Conservation (phyloP, 2,329 filamentous ascomycete genomes). For the Apiospora aurea region DNA sequence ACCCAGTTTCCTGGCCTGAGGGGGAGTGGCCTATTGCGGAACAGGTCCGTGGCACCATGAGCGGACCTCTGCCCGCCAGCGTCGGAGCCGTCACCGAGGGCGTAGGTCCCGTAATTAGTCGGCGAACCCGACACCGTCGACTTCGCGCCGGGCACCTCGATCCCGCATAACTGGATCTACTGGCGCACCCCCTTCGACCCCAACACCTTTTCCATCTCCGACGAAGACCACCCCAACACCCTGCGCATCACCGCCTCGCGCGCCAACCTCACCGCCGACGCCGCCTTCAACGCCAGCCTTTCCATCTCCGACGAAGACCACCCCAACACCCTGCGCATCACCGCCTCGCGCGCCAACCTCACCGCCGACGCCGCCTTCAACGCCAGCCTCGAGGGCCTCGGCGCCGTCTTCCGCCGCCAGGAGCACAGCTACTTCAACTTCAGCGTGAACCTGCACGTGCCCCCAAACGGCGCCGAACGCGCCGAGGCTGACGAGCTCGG, state of each 20-base stretch:
- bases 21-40: slow-evolving; percentile 53
- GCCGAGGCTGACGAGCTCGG: slow-evolving; percentile 36
- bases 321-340: slow-evolving; percentile 33
- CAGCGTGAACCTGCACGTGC: slow-evolving; percentile 37
- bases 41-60: slow-evolving; percentile 50
- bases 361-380: slow-evolving; percentile 27
- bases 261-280: slow-evolving; percentile 32
- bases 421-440: slow-evolving; percentile 38
- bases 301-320: slow-evolving; percentile 28
- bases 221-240: slow-evolving; percentile 30
- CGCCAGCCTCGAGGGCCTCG: slow-evolving; percentile 30
- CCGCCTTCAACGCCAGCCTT: slow-evolving; percentile 27
- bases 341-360: slow-evolving; percentile 32
- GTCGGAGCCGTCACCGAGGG: slow-evolving; percentile 42
- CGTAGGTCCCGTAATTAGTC: slow-evolving; percentile 26
- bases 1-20: slow-evolving; percentile 50
- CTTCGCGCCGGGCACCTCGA: slow-evolving; percentile 24
- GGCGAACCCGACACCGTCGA: slow-evolving; percentile 25
- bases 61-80: slow-evolving; percentile 47
- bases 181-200: slow-evolving; percentile 37
- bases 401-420: slow-evolving; percentile 38
- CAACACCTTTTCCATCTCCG: slow-evolving; percentile 31
- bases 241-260: slow-evolving; percentile 34
- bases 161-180: slow-evolving; percentile 37
- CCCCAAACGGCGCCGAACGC: slow-evolving; percentile 29